Conservation (phyloP, 1,139 yeast species). For the Sugiyamaella novakii region DNA sequence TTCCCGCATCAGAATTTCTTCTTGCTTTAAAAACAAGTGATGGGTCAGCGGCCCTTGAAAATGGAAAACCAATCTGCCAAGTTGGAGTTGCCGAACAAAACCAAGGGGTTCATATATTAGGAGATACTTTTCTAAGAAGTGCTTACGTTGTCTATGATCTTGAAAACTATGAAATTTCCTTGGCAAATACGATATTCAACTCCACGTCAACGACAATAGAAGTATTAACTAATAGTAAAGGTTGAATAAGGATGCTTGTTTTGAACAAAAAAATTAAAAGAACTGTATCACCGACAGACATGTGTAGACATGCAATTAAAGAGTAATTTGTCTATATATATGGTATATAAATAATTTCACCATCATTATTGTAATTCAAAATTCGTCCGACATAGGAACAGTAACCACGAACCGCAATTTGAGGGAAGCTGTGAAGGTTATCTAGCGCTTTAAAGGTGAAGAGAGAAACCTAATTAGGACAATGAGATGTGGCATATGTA, state of each 20-base stretch:
- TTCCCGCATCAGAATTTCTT: conserved; percentile 33
- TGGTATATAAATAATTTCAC: too few relatives aligned
- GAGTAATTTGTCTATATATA: too few relatives aligned
- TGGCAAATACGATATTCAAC: conserved; percentile 35
- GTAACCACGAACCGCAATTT: too few relatives aligned
- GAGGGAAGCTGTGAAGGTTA: too few relatives aligned
- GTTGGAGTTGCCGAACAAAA: conserved; percentile 8
- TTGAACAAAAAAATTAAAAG: background rate
- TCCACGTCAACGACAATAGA: conserved; percentile 4
- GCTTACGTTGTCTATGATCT: conserved; percentile 80
- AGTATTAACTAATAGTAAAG: conserved; percentile 8
- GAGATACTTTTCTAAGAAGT: conserved; percentile 72
- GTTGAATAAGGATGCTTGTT: background rate
- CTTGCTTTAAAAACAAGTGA: conserved; percentile 24
- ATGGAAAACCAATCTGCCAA: conserved; percentile 29
- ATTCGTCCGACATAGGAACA: too few relatives aligned
- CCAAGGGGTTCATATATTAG: conserved; percentile 44
- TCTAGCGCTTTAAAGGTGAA: too few relatives aligned
- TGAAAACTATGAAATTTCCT: conserved; percentile 29
- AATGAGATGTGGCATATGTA: too few relatives aligned
- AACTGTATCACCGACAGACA: background rate
- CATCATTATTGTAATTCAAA: too few relatives aligned
- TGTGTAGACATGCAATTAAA: too few relatives aligned
- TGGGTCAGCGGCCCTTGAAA: conserved; percentile 24
- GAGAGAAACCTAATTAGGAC: too few relatives aligned